Evolutionary conservation across 495 filamentous ascomycete species (phyloP).

Genomic region (Aspergillus ostianus): DNA sequence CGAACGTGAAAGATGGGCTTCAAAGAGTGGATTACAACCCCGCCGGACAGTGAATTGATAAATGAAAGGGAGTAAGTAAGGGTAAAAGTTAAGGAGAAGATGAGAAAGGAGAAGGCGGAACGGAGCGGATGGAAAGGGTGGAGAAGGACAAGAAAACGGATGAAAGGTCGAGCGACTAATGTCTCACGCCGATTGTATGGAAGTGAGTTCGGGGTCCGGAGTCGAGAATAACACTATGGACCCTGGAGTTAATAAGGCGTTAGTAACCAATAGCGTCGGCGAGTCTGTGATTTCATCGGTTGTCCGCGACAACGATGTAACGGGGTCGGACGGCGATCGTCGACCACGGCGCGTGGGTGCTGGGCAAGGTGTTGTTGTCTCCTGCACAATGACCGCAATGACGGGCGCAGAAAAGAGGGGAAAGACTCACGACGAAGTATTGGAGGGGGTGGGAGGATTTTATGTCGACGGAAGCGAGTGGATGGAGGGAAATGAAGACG

Average conservation of each 20-base stretch:
- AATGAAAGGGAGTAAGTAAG: neutral
- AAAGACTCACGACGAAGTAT: neutral
- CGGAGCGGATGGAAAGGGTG: neutral
- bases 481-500: neutral
- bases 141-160: conserved; percentile 1
- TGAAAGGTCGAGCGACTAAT: neutral
- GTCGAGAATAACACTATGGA: neutral
- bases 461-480: neutral
- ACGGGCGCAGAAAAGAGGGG: neutral
- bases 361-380: neutral
- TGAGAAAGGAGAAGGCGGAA: conserved; percentile 4
- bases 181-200: neutral
- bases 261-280: neutral
- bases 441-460: too few relatives aligned
- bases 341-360: neutral
- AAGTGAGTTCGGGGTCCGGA: neutral
- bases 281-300: neutral
- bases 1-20: neutral
- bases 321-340: neutral
- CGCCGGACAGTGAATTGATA: neutral
- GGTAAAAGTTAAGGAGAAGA: neutral
- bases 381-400: neutral
- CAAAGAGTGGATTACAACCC: neutral
- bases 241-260: neutral
- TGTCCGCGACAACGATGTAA: neutral